Evolutionary conservation across 2,329 filamentous ascomycete species (phyloP), one percentile per base, ranked within the genome.

Genomic region (Rhytidhysteron rufulum): DNA sequence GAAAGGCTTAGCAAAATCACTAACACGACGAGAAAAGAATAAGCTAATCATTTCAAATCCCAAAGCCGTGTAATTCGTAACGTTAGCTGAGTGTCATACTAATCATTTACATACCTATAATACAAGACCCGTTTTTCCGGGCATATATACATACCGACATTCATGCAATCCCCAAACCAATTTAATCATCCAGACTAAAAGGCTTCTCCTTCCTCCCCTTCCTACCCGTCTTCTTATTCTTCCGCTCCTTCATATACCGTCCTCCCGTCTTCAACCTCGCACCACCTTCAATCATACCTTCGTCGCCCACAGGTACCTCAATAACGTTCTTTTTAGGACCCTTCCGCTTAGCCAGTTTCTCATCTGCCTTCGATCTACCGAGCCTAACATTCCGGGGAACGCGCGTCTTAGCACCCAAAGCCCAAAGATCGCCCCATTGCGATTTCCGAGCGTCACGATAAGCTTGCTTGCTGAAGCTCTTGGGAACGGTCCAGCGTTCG

Each of bases 381-480:
- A 85, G 66, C 6, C 82, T 78, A 31, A 86, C 68, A 11, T 70
- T 72, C 34, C 86, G 72, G 2, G 66, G 58, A 4, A 85, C 77
- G 10, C 88, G 77, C 0, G 88, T 94, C 74, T 97, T 97, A 17
- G 90, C 91, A 0, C 93, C 93, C 0, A 97, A 73, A 1, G 91
- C 89, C 93, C 93, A 98, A 8, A 97, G 73, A 62, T 97, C 93
- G 29, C 93, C 93, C 93, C 91, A 97, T 39, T 71, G 71, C 1
- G 85, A 79, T 69, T 98, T 98, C 46, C 93, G 82, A 25, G 93
- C 93, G 60, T 97, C 93, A 54, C 86, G 88, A 69, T 91, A 97
- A 1, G 89, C 89, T 54, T 85, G 81, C 53, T 79, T 83, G 62
- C 83, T 84, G 66, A 84, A 93, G 44, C 83, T 88, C 52, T 82